These are phyloP conservation scores for Lentinula detonsa DNA, from an alignment of 768 basidiomycete species.

Conservation along the genomic window DNA sequence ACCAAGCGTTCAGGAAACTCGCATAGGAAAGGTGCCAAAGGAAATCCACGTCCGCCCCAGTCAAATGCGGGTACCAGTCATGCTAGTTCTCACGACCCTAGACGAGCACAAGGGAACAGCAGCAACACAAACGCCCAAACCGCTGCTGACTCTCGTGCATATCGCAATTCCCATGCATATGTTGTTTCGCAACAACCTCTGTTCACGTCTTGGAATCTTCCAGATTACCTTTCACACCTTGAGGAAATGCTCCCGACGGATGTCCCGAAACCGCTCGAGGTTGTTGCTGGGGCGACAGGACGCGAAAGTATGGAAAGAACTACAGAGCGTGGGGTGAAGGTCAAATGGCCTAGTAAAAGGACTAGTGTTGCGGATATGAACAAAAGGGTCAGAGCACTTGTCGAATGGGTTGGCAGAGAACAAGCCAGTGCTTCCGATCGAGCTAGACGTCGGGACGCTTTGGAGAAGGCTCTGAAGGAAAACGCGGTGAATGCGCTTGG, in stretches of 20 bases:
- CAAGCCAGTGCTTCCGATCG: constrained; percentile 74
- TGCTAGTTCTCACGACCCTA: constrained; percentile 30
- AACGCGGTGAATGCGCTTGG: constrained; percentile 24
- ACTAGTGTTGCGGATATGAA: constrained; percentile 98
- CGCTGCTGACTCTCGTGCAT: constrained; percentile 49
- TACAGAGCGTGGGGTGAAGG: constrained; percentile 74
- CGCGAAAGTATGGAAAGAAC: constrained; percentile 55
- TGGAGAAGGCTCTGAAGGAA: constrained; percentile 45
- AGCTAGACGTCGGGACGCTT: constrained; percentile 57
- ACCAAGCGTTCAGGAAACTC: constrained; percentile 32
- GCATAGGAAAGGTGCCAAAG: constrained; percentile 38
- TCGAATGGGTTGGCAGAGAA: constrained; percentile 92
- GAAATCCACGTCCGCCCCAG: constrained; percentile 27
- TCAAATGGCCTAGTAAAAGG: constrained; percentile 91
- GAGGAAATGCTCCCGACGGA: constrained; percentile 77
- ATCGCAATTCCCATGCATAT: constrained; percentile 76
- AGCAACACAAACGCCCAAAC: constrained; percentile 30
- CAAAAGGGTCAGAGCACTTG: constrained; percentile 82
- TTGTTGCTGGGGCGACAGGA: constrained; percentile 43
- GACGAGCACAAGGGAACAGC: constrained; percentile 40
- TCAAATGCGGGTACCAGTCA: constrained; percentile 24
- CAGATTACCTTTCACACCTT: constrained; percentile 89
- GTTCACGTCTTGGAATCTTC: constrained; percentile 84
- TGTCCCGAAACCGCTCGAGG: constrained; percentile 66
- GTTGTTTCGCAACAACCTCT: constrained; percentile 73